These are phyloP conservation scores for Cladophialophora chaetospira DNA, from an alignment of 2,329 filamentous ascomycete species.

Conservation along the genomic window DNA sequence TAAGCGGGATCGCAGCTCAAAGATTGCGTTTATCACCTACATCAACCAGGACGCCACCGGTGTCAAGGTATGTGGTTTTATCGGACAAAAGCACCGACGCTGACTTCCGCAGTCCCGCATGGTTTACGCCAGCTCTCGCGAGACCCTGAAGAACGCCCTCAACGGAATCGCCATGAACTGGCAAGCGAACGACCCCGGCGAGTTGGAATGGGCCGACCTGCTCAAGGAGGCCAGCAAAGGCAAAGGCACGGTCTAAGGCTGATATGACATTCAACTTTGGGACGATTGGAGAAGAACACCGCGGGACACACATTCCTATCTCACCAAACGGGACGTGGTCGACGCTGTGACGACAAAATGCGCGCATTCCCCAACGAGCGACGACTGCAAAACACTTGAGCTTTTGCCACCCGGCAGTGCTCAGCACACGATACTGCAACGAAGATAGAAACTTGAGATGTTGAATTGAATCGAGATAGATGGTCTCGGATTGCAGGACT, in stretches of 20 bases:
- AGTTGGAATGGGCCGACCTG: slow-evolving; percentile 39
- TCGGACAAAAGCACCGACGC: slow-evolving; percentile 24
- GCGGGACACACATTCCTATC: neutral
- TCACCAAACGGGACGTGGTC: neutral
- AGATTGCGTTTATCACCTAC: slow-evolving; percentile 53
- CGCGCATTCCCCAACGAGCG: slow-evolving; percentile 13
- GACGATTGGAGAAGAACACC: slow-evolving; percentile 4
- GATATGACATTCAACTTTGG: neutral
- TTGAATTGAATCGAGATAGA: slow-evolving; percentile 20
- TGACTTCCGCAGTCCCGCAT: slow-evolving; percentile 45
- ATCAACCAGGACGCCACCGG: slow-evolving; percentile 35
- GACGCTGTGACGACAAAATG: neutral
- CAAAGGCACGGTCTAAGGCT: slow-evolving; percentile 30
- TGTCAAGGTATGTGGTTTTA: slow-evolving; percentile 31
- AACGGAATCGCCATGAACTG: slow-evolving; percentile 41
- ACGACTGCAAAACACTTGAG: slow-evolving; percentile 9
- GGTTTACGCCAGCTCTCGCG: slow-evolving; percentile 54
- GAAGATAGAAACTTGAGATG: slow-evolving; percentile 14
- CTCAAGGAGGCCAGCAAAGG: slow-evolving; percentile 39
- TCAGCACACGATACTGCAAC: slow-evolving; percentile 17
- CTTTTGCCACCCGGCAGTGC: slow-evolving; percentile 17
- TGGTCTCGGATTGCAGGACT: slow-evolving; percentile 14
- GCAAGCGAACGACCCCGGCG: slow-evolving; percentile 40
- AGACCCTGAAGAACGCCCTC: slow-evolving; percentile 52
- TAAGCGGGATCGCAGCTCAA: slow-evolving; percentile 42